Conservation (phyloP, 2,329 filamentous ascomycete genomes). For the Apiospora rasikravindrae region DNA sequence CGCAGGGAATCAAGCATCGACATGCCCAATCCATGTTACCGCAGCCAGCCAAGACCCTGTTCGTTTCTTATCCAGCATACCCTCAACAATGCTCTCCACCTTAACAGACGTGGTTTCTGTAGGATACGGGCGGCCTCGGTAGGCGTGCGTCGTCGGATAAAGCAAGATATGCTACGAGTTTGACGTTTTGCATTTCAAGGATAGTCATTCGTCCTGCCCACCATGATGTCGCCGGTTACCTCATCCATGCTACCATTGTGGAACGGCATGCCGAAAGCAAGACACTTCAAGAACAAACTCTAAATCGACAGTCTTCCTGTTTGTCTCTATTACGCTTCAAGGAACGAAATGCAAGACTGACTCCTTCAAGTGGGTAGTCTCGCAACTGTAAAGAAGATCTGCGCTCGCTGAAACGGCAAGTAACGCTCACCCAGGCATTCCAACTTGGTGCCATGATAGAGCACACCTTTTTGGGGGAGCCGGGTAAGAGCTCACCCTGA, state of each 20-base stretch:
- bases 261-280: background rate
- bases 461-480: background rate
- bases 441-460: background rate
- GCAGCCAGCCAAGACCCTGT: background rate
- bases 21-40: background rate
- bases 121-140: background rate
- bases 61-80: background rate
- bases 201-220: background rate
- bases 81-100: background rate
- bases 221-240: background rate
- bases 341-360: background rate
- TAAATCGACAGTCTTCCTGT: background rate
- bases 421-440: background rate
- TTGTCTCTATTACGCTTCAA: background rate
- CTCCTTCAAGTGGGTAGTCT: background rate
- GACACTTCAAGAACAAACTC: background rate
- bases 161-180: background rate
- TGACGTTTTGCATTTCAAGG: background rate
- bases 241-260: background rate
- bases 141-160: background rate
- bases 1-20: background rate
- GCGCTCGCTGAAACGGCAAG: conserved; percentile 1
- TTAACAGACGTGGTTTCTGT: background rate
- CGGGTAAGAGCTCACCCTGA: background rate
- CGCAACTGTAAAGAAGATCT: background rate